Evolutionary conservation across 2,329 filamentous ascomycete species (phyloP), one percentile per base, ranked within the genome.

Genomic region (Aspergillus jensenii): DNA sequence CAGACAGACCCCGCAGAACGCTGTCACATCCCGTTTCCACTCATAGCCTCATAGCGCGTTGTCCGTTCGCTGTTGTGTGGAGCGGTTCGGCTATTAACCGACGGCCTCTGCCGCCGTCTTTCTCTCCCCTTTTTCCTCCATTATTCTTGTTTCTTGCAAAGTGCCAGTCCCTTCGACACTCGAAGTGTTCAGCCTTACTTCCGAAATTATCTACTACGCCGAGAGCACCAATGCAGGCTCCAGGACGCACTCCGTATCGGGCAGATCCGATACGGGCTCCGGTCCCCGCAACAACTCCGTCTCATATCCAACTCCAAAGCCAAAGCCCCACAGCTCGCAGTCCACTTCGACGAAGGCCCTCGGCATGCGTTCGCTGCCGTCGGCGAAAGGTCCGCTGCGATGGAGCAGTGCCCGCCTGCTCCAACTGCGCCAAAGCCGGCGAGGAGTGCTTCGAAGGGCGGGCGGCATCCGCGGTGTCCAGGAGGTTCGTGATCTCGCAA

Each of bases 341-440:
- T 43, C 40, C n/a, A 5, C 15, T 11, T 19, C 40, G 40, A 15
- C 33, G 53, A 4, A 45, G 53, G 23, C 31, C 54, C 4, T 12
- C 51, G 27, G 54, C 54, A 1, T 56, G 46, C 14, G 12, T 44
- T 17, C 37, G 54, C 5, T 58, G 56, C 21, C 50, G 54, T 11
- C 46, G 47, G 35, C 54, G 56, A 14, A 58, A 58, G 39, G 46
- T 58, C 45, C 51, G 56, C 6, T 58, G 56, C 37, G 56, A 58
- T 37, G 56, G 56, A 21, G 51, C 21, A 4, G 23, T 35, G 35
- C 56, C 56, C 14, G 51, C 51, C 14, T 58, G 56, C 19, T 49
- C 51, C 12, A 55, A 54, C 23, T 58, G 56, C 14, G 50, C 56
- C 27, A 46, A 40, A 40, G 55, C 50, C 3, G 55, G 43, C 6